These are phyloP conservation scores for Gossypium schwendimanii DNA, from an alignment of 441 rosid species.

Conservation along the genomic window DNA sequence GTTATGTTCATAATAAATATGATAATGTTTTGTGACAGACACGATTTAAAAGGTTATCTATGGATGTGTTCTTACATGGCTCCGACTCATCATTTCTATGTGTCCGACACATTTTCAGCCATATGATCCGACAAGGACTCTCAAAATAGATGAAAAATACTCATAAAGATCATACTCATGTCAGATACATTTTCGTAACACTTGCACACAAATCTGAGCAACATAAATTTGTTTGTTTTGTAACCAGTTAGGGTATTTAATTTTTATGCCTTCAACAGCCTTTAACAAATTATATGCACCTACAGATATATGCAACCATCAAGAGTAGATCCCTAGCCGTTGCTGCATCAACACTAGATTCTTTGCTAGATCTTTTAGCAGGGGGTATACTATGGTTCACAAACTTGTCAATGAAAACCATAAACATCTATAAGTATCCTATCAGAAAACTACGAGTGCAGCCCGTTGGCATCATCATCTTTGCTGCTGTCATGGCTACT, in stretches of 20 bases:
- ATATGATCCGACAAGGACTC: background rate
- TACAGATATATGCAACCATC: slow-evolving; percentile 66
- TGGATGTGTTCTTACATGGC: too few relatives aligned
- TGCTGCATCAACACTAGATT: slow-evolving; percentile 87
- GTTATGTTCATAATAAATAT: too few relatives aligned
- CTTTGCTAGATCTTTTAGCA: slow-evolving; percentile 80
- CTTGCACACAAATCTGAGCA: background rate
- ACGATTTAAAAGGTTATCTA: too few relatives aligned
- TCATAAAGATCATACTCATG: too few relatives aligned
- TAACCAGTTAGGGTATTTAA: background rate
- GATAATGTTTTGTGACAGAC: too few relatives aligned
- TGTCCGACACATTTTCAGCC: too few relatives aligned
- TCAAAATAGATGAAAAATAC: background rate
- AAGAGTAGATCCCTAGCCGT: slow-evolving; percentile 80
- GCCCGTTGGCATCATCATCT: slow-evolving; percentile 77
- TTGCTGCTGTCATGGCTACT: slow-evolving; percentile 88
- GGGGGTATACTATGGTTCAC: slow-evolving; percentile 89
- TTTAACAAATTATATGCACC: background rate
- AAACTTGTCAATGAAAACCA: slow-evolving; percentile 67
- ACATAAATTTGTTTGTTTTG: background rate
- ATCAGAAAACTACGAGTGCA: slow-evolving; percentile 85
- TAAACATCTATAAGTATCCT: slow-evolving; percentile 69
- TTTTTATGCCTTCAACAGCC: background rate
- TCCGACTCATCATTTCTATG: too few relatives aligned
- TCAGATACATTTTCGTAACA: too few relatives aligned